These are phyloP conservation scores for Jaenimonas drosophilae DNA, from an alignment of 208 protist species.

Conservation along the genomic window DNA sequence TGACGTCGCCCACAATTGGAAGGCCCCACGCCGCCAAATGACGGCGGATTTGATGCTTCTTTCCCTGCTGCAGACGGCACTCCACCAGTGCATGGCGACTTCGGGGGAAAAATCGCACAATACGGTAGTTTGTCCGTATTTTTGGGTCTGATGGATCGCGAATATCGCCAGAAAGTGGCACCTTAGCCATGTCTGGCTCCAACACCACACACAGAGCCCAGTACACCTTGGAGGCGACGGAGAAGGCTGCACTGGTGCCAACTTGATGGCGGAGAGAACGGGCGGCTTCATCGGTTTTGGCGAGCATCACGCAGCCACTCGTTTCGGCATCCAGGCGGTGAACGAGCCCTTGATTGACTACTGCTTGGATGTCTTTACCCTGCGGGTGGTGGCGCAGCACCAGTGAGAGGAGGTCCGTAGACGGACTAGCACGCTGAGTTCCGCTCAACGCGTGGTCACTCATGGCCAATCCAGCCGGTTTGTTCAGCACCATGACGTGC, in stretches of 20 bases:
- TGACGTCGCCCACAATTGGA: slow-evolving; percentile 67
- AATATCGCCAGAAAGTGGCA: slow-evolving; percentile 36
- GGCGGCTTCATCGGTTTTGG: slow-evolving; percentile 38
- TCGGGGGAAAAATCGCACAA: slow-evolving; percentile 33
- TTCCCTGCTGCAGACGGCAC: slow-evolving; percentile 74
- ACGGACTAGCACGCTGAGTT: slow-evolving; percentile 19
- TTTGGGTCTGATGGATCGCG: slow-evolving; percentile 37
- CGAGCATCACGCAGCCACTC: slow-evolving; percentile 61
- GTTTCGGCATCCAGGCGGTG: slow-evolving; percentile 75
- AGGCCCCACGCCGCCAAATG: slow-evolving; percentile 62
- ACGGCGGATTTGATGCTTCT: slow-evolving; percentile 81
- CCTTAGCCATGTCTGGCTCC: slow-evolving; percentile 32
- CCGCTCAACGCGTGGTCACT: slow-evolving; percentile 63
- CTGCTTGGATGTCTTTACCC: slow-evolving; percentile 1
- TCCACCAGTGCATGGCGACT: slow-evolving; percentile 52
- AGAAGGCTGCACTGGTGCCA: slow-evolving; percentile 58
- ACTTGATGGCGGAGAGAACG: slow-evolving; percentile 71
- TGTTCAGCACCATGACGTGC: slow-evolving; percentile 63
- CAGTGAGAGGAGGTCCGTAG: slow-evolving; percentile 40
- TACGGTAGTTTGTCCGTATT: slow-evolving; percentile 46
- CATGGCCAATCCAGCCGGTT: slow-evolving; percentile 60
- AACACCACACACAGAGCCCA: slow-evolving; percentile 63
- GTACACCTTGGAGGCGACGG: slow-evolving; percentile 54
- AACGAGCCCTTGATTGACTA: slow-evolving; percentile 70
- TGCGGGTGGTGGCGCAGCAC: slow-evolving; percentile 5